These are phyloP conservation scores for Haplographium delicatum DNA, from an alignment of 495 filamentous ascomycete genomes.

Conservation along the genomic window DNA sequence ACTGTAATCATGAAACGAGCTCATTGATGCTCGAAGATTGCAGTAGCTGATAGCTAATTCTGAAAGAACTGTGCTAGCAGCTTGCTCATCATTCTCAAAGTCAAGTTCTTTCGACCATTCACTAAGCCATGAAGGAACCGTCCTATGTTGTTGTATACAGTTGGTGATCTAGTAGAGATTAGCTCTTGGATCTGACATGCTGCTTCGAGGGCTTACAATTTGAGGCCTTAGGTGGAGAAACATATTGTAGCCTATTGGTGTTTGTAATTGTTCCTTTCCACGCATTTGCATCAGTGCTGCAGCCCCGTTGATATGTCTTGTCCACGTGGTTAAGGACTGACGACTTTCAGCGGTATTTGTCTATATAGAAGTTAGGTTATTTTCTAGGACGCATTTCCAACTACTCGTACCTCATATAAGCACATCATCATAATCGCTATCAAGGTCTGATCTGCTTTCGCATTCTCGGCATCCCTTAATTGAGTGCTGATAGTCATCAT, in stretches of 20 bases:
- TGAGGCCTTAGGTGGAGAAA: conserved; percentile 40
- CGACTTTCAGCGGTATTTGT: conserved; percentile 22
- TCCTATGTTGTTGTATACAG: conserved; percentile 12
- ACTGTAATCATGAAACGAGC: conserved; percentile 22
- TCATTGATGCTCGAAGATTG: conserved; percentile 17
- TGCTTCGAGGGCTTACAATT: conserved; percentile 13
- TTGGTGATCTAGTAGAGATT: conserved; percentile 11
- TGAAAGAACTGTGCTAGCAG: conserved; percentile 5
- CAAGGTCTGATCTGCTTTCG: conserved; percentile 45
- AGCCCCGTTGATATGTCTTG: conserved; percentile 45
- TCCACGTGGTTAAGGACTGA: conserved; percentile 39
- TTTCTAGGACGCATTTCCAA: too few species aligned
- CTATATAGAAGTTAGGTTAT: conserved; percentile 6
- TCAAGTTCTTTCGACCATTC: conserved; percentile 13
- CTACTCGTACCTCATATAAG: conserved; percentile 30
- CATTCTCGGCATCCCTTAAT: conserved; percentile 38
- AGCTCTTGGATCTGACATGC: not conserved
- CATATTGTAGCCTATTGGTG: conserved; percentile 36
- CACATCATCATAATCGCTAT: conserved; percentile 46
- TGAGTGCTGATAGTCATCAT: conserved; percentile 38
- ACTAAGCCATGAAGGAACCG: conserved; percentile 6
- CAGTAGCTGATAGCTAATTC: conserved; percentile 13
- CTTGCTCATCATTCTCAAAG: conserved; percentile 8
- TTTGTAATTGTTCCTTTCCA: conserved; percentile 41
- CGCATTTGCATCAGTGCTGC: conserved; percentile 43